These are phyloP conservation scores for Dactylorhiza incarnata DNA, from an alignment of 106 monocot genomes.

Conservation along the genomic window DNA sequence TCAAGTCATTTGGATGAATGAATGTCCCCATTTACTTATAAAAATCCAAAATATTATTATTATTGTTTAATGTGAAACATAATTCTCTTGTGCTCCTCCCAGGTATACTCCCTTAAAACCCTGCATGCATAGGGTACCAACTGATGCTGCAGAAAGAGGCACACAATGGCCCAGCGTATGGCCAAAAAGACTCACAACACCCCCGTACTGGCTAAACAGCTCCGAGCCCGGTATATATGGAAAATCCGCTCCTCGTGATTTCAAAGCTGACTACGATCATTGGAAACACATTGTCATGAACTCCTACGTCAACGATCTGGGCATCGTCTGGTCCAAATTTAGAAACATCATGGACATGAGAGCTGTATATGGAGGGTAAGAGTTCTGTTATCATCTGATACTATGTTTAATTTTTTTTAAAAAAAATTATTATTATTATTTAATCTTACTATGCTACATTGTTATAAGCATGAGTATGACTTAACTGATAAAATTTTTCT, in stretches of 20 bases:
- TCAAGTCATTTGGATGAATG: no score
- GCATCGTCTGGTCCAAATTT: conserved; percentile 69
- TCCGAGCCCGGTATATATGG: conserved; percentile 58
- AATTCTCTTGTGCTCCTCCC: conserved; percentile 7
- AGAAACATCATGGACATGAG: conserved; percentile 99
- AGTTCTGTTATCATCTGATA: background rate
- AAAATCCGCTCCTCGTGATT: conserved; percentile 53
- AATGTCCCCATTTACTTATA: no score
- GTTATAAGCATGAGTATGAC: background rate
- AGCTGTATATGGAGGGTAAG: conserved; percentile 95
- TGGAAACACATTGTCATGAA: conserved; percentile 59
- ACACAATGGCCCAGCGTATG: conserved; percentile 65
- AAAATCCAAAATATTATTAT: no score
- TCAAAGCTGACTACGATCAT: conserved; percentile 54
- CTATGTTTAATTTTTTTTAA: no score
- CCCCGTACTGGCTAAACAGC: conserved; percentile 76
- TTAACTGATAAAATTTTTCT: background rate
- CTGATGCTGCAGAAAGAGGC: conserved; percentile 38
- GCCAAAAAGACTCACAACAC: conserved; percentile 44
- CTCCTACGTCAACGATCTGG: conserved; percentile 63
- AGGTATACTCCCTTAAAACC: conserved; percentile 78
- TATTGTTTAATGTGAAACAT: no score
- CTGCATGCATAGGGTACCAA: conserved; percentile 75
- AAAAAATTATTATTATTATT: no score
- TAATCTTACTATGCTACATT: background rate